Evolutionary conservation across 2,329 filamentous ascomycete genomes (phyloP).

Genomic region (Monosporascus sp.): DNA sequence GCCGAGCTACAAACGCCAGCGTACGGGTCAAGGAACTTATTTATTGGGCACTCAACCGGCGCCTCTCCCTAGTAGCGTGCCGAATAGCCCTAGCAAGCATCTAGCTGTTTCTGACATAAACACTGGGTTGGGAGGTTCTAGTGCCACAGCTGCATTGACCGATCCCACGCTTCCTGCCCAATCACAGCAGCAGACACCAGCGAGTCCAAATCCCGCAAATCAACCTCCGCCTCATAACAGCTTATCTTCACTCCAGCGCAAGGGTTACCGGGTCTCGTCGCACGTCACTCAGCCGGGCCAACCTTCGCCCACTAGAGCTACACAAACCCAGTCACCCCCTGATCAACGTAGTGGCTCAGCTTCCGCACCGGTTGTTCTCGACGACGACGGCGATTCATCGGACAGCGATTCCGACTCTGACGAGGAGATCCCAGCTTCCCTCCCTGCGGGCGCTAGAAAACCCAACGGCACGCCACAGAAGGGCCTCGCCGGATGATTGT

Average conservation of each 20-base stretch:
- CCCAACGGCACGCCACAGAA: conserved; percentile 3
- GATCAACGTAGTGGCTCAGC: conserved; percentile 14
- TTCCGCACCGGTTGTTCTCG: conserved; percentile 17
- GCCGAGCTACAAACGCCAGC: conserved; percentile 21
- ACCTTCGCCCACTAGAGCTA: conserved; percentile 5
- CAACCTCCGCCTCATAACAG: conserved; percentile 10
- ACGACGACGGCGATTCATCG: conserved; percentile 15
- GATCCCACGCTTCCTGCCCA: conserved; percentile 13
- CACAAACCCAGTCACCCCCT: conserved; percentile 1
- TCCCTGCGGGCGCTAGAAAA: conserved; percentile 13
- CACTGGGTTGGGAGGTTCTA: conserved; percentile 20
- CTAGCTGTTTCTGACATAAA: conserved; percentile 21
- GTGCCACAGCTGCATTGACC: conserved; percentile 18
- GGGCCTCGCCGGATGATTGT: conserved; percentile 4
- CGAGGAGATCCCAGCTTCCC: conserved; percentile 23
- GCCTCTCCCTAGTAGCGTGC: conserved; percentile 1
- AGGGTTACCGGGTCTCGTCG: conserved; percentile 25
- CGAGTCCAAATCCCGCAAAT: not conserved
- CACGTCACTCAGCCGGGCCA: conserved; percentile 12
- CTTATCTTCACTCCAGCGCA: conserved; percentile 21
- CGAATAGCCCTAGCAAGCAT: conserved; percentile 11
- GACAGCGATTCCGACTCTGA: conserved; percentile 15
- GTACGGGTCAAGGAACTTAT: conserved; percentile 12
- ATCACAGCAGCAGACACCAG: conserved; percentile 1
- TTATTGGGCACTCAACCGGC: not conserved